Evolutionary conservation across 768 basidiomycete genomes (phyloP), one percentile per base, ranked within the genome.

Genomic region (Gymnopilus dilepis): DNA sequence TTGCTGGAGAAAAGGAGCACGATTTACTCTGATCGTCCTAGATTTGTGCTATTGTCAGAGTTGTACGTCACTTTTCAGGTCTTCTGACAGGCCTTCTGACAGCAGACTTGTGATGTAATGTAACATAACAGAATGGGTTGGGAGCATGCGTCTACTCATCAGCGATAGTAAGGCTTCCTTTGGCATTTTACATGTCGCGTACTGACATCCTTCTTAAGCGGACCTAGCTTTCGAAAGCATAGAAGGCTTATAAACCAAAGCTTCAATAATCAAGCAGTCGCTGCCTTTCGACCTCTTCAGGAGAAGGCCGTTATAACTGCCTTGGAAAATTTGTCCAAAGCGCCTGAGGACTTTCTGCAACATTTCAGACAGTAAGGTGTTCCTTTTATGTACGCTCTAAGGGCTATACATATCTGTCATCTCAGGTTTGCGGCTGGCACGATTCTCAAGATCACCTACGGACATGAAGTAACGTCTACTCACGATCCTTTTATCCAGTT

Each of bases 11-110:
- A 79, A 66, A 77, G 83, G 52, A 80, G 84, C 55, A 67, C 78
- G n/a, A 82, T 83, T 47, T 86, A 84, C 65, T 85, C 85, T 13
- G 78, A 84, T 70, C 77, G 81, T 31, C 82, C 81, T 52, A 74
- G 79, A 50, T 81, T 82, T 59, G 80, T 83, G 22, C 67, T 83
- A 47, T 71, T 81, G 56, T 77, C 77, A 43, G 82, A 84, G 65
- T 68, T 84, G 82, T 83, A 61, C 55, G 81, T 74, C 34, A 60
- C 48, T 6, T 19, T 9, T 13, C 11, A 15, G 3, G 41, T 52
- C 30, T 26, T 24, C n/a, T 34, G 12, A 40, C 37, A 2, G 45
- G 28, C n/a, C n/a, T n/a, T n/a, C n/a, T n/a, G n/a, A n/a, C n/a
- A n/a, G n/a, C n/a, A n/a, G n/a, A n/a, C n/a, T 37, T 47, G 45